Percentiles rank a stretch among this genome's conserved stretches.
Evolutionary conservation across 352 stramenopile genomes (phyloP).

Genomic region (Globisporangium cederbergense): DNA sequence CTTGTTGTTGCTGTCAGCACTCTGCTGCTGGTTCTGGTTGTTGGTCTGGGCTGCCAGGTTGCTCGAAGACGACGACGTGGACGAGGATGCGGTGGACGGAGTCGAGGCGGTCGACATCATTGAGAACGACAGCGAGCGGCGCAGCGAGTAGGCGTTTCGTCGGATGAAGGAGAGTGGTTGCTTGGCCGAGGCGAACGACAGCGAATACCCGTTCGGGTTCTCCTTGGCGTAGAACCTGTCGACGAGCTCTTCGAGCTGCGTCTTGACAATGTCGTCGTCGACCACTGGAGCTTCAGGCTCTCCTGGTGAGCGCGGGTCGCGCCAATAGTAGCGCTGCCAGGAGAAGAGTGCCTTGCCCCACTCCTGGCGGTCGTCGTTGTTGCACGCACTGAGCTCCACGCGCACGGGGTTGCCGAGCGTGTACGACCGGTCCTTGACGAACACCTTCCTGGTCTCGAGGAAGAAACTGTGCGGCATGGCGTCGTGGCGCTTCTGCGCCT

Average conservation of each 20-base stretch:
- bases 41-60: constrained; percentile 15
- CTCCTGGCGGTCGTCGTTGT: constrained; percentile 67
- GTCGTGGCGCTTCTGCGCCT: constrained; percentile 69
- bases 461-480: constrained; percentile 75
- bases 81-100: constrained; percentile 32
- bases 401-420: constrained; percentile 59
- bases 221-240: constrained; percentile 35
- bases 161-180: constrained; percentile 69
- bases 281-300: constrained; percentile 7
- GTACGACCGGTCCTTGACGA: constrained; percentile 84
- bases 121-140: constrained; percentile 57
- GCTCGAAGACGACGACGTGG: constrained; percentile 27
- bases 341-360: constrained; percentile 86
- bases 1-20: constrained; percentile 22
- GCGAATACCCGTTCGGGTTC: constrained; percentile 19
- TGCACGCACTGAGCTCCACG: constrained; percentile 62
- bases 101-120: constrained; percentile 42
- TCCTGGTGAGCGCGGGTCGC: constrained; percentile 35
- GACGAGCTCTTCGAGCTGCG: constrained; percentile 51
- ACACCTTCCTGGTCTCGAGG: constrained; percentile 79
- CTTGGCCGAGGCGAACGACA: constrained; percentile 61
- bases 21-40: background rate
- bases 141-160: constrained; percentile 62
- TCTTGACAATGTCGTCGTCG: constrained; percentile 22
- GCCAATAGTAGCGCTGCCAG: constrained; percentile 87